Evolutionary conservation across 1,284 basidiomycete genomes (phyloP).

Genomic region (Cystobasidiaceae sp.): DNA sequence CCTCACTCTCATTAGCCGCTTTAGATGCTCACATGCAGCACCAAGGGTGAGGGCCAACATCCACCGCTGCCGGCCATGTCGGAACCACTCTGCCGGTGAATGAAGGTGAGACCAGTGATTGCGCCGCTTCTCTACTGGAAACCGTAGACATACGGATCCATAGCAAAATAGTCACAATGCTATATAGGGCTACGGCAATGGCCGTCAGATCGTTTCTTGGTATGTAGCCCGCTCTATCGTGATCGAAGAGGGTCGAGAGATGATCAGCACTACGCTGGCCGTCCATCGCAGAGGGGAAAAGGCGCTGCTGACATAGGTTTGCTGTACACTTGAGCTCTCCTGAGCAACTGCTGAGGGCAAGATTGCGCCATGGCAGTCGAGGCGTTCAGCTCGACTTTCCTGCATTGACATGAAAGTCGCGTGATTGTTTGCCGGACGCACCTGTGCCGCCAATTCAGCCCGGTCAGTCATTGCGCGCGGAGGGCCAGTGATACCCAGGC

Average conservation of each 20-base stretch:
- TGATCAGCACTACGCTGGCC: not conserved
- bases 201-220: slow-evolving; percentile 17
- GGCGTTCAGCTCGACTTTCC: too few relatives aligned
- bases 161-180: slow-evolving; percentile 9
- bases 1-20: too few relatives aligned
- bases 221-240: slow-evolving; percentile 28
- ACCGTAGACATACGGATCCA: slow-evolving; percentile 12
- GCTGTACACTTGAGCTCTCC: not conserved
- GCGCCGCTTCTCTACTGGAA: too few relatives aligned
- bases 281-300: not conserved
- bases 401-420: too few relatives aligned
- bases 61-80: slow-evolving; percentile 15
- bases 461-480: too few relatives aligned
- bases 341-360: not conserved
- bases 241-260: too few relatives aligned
- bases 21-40: not conserved
- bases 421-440: too few relatives aligned
- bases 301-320: not conserved
- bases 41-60: slow-evolving; percentile 17
- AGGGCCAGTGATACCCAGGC: too few relatives aligned
- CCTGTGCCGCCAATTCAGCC: too few relatives aligned
- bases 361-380: too few relatives aligned
- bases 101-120: not conserved
- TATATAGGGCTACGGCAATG: slow-evolving; percentile 9
- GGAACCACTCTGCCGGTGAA: not conserved